phyloP scores from a whole-genome alignment of 2,329 filamentous ascomycete species.

The Diplodia mutila region DNA sequence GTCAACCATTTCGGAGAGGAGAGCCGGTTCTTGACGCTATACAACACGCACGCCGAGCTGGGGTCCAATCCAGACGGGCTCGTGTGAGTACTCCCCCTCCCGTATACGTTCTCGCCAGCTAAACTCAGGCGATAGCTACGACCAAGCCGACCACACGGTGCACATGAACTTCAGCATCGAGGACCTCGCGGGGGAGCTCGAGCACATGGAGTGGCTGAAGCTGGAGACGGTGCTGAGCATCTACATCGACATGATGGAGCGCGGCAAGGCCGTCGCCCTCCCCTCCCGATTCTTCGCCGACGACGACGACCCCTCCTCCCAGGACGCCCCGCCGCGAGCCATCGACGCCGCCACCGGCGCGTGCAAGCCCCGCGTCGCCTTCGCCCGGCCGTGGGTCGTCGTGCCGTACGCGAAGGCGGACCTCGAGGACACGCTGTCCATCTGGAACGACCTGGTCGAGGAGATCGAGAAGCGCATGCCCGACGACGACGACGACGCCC shows the following conservation, averaged over 20 bases:
- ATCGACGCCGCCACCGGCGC: neutral
- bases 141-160: neutral
- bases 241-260: slow-evolving; percentile 3
- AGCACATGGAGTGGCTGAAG: neutral
- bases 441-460: neutral
- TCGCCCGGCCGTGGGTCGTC: neutral
- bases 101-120: neutral
- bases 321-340: too few species aligned
- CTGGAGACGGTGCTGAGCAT: neutral
- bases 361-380: neutral
- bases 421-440: neutral
- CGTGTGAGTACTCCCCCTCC: neutral
- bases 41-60: neutral
- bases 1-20: neutral
- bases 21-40: neutral
- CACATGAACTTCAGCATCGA: slow-evolving; percentile 8
- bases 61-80: neutral
- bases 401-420: neutral
- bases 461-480: neutral
- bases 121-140: neutral
- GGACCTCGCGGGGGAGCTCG: neutral
- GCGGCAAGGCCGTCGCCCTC: neutral
- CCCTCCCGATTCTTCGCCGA: too few species aligned
- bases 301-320: too few species aligned
- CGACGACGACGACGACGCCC: neutral